A percentile compares a stretch with the other conserved stretches of the same genome.
These are phyloP conservation scores for Dioscorea cayenensis DNA, from an alignment of 116 monocot species.

Conservation along the genomic window DNA sequence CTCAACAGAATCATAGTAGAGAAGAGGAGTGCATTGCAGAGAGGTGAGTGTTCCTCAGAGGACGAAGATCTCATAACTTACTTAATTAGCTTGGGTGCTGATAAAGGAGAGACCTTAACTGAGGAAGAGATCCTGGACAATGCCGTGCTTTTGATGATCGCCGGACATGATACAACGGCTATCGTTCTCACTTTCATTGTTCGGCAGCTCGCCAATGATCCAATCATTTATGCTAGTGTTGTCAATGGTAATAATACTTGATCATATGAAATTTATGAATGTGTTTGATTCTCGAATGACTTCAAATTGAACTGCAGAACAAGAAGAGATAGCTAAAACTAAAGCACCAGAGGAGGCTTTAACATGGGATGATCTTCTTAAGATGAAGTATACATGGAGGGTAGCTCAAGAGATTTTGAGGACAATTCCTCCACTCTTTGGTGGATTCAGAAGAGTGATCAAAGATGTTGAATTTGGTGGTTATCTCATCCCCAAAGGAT, in stretches of 20 bases:
- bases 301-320: slow-evolving; percentile 15
- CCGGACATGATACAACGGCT: slow-evolving; percentile 32
- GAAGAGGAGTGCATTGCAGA: slow-evolving; percentile 6
- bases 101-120: slow-evolving; percentile 3
- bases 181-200: slow-evolving; percentile 29
- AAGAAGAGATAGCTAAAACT: slow-evolving; percentile 28
- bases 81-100: slow-evolving; percentile 9
- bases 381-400: slow-evolving; percentile 43
- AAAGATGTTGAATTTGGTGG: slow-evolving; percentile 26
- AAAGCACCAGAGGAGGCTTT: slow-evolving; percentile 22
- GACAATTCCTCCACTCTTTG: slow-evolving; percentile 27
- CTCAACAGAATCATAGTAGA: slow-evolving; percentile 3
- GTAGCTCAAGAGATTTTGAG: slow-evolving; percentile 35
- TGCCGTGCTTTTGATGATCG: slow-evolving; percentile 25
- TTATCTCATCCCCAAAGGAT: slow-evolving; percentile 36
- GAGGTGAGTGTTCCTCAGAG: background rate
- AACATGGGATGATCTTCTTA: slow-evolving; percentile 53
- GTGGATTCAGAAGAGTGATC: slow-evolving; percentile 19
- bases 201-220: slow-evolving; percentile 31
- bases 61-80: slow-evolving; percentile 22
- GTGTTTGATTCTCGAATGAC: background rate
- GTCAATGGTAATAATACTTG: slow-evolving; percentile 5
- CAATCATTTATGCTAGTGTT: background rate
- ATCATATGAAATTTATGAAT: background rate
- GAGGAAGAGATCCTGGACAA: slow-evolving; percentile 42